phyloP scores from a whole-genome alignment of 148 eudicot species.

The Persicaria maculosa region DNA sequence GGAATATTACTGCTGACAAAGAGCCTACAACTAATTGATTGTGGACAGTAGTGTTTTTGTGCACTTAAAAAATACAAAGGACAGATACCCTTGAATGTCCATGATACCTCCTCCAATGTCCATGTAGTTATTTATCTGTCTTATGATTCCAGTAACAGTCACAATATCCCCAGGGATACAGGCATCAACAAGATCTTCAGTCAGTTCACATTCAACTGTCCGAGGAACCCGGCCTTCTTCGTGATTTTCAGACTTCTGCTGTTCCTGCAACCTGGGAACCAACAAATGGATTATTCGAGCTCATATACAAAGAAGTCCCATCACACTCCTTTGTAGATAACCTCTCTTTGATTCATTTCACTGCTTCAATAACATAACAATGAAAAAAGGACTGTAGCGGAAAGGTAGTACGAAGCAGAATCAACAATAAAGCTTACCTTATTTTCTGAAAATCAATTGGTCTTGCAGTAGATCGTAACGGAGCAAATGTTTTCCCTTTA shows the following conservation, averaged over 20 bases:
- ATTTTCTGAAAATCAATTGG: slow-evolving; percentile 90
- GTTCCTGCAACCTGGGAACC: slow-evolving; percentile 73
- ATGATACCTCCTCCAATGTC: slow-evolving; percentile 97
- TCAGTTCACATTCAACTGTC: slow-evolving; percentile 91
- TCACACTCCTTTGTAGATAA: background rate
- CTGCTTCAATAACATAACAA: background rate
- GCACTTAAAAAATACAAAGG: background rate
- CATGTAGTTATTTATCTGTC: slow-evolving; percentile 92
- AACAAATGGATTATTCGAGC: background rate
- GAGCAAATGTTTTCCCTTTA: slow-evolving; percentile 71
- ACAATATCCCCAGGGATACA: slow-evolving; percentile 98
- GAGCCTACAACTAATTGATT: background rate
- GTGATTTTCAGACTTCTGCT: slow-evolving; percentile 85
- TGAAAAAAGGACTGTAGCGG: background rate
- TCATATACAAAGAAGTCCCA: background rate
- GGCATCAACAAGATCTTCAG: slow-evolving; percentile 93
- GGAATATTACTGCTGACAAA: background rate
- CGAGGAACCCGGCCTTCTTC: slow-evolving; percentile 99
- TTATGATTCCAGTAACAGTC: slow-evolving; percentile 84
- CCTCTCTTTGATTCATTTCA: background rate
- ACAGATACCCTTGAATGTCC: background rate
- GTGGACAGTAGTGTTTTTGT: background rate
- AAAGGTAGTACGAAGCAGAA: background rate
- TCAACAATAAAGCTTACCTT: slow-evolving; percentile 37
- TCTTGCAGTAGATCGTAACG: slow-evolving; percentile 65